Evolutionary conservation across 2,329 filamentous ascomycete species (phyloP), one percentile per base, ranked within the genome.

Genomic region (Cadophora malorum): DNA sequence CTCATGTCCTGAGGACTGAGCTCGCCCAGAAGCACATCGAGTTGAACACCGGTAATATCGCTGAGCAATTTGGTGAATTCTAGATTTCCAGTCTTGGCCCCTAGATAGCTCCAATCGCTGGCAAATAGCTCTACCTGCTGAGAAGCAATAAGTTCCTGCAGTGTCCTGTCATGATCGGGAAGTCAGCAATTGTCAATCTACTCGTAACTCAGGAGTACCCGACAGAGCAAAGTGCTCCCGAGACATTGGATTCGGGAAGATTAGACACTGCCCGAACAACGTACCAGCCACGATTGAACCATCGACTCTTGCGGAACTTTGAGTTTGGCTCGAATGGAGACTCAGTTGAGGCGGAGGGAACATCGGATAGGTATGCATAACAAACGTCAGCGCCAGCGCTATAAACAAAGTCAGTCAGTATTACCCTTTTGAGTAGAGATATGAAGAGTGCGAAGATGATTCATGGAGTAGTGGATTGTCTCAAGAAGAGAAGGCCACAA

Each of bases 281-380:
- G 28, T 28, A 28, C 28, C 69, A 70, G 6, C 64, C 67, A 10
- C 69, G 58, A 4, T 41, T 65, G 45, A 67, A 69, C 69, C 69
- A 70, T 47, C 61, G 23, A 50, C 67, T 71, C 5, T 21, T 25
- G 12, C 41, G 47, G 28, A 67, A 63, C 14, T 23, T 52, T 25
- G 65, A 50, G 35, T 45, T 49, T n/a, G 8, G 23, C 19, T 38
- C 31, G 16, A n/a, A 35, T 8, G 25, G 33, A 50, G 52, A 31
- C 28, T 47, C n/a, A 12, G 28, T 38, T 35, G 31, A 19, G 12
- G 59, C 28, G 0, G 55, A 4, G n/a, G 63, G 41, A 28, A 66
- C 58, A 23, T 70, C 66, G 2, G 64, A 59, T 8, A 72, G 63
- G 41, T 70, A 71, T 28, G 61, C 67, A 50, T 68, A 71, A 52